phyloP scores from a whole-genome alignment of 257 asterid genomes.

The Solanum paucissectum region DNA sequence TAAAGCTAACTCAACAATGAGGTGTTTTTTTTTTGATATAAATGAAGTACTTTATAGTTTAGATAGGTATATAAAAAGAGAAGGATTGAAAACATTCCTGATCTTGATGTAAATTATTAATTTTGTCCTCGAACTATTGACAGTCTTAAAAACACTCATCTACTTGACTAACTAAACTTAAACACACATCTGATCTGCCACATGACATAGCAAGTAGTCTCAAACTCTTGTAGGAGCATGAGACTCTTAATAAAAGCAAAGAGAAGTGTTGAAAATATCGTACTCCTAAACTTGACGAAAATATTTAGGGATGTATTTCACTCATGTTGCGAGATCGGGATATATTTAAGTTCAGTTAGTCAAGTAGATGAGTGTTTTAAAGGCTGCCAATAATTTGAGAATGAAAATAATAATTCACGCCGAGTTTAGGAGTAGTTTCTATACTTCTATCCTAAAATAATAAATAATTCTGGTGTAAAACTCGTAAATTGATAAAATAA shows the following conservation, averaged over 20 bases:
- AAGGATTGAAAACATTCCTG: fast-evolving
- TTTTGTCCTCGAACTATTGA: fast-evolving
- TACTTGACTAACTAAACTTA: not conserved
- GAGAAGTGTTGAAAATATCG: too few relatives aligned
- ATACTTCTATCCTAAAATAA: too few relatives aligned
- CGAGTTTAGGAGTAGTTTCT: fast-evolving
- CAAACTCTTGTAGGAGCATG: too few relatives aligned
- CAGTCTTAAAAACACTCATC: fast-evolving
- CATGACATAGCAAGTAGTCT: not conserved
- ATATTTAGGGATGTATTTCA: too few relatives aligned
- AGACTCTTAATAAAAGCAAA: too few relatives aligned
- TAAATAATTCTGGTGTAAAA: too few relatives aligned
- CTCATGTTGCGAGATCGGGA: too few relatives aligned
- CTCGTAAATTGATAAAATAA: too few relatives aligned
- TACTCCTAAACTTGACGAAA: too few relatives aligned
- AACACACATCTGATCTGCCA: fast-evolving
- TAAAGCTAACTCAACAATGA: not conserved
- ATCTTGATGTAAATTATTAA: not conserved
- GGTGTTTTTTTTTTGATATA: too few relatives aligned
- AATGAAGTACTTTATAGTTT: not conserved
- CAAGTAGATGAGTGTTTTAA: not conserved
- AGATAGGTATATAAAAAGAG: not conserved
- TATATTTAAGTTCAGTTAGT: too few relatives aligned
- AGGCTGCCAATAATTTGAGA: not conserved
- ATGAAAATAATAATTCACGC: too few relatives aligned